These are phyloP conservation scores for Quercus lobata DNA, from an alignment of 331 rosid species.

Conservation along the genomic window DNA sequence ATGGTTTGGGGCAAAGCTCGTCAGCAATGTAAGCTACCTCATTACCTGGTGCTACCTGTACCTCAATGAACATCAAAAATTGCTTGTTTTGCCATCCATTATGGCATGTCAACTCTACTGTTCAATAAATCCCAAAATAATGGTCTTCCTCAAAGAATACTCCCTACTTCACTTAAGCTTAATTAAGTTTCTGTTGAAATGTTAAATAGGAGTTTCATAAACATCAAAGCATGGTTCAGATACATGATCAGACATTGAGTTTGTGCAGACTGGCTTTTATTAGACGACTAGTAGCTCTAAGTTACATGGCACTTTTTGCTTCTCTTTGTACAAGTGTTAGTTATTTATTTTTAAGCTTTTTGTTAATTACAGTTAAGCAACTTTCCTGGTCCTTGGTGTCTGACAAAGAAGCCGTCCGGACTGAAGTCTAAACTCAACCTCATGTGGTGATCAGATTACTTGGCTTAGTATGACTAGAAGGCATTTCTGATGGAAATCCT, in stretches of 20 bases:
- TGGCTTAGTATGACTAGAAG: not conserved
- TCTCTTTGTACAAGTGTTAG: not conserved
- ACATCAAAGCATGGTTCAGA: not conserved
- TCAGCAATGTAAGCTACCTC: constrained; percentile 65
- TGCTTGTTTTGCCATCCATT: not conserved
- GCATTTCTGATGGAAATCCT: not conserved
- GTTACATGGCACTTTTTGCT: not conserved
- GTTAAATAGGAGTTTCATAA: not conserved
- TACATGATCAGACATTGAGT: not conserved
- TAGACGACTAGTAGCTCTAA: not conserved
- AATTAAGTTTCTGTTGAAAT: not conserved
- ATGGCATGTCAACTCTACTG: not conserved
- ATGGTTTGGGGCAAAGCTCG: constrained; percentile 80
- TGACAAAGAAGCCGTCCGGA: constrained; percentile 57
- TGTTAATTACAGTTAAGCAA: constrained; percentile 60
- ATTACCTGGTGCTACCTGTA: not conserved
- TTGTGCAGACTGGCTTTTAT: not conserved
- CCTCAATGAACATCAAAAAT: not conserved
- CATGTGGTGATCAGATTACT: constrained; percentile 39
- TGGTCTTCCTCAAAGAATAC: not conserved
- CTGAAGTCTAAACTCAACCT: constrained; percentile 46
- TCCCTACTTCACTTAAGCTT: not conserved
- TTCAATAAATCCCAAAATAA: not conserved
- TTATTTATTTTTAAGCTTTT: not conserved
- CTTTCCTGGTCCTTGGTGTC: constrained; percentile 71